These are phyloP conservation scores for Hypoxylon sp. DNA, from an alignment of 2,329 filamentous ascomycete species.

Conservation along the genomic window DNA sequence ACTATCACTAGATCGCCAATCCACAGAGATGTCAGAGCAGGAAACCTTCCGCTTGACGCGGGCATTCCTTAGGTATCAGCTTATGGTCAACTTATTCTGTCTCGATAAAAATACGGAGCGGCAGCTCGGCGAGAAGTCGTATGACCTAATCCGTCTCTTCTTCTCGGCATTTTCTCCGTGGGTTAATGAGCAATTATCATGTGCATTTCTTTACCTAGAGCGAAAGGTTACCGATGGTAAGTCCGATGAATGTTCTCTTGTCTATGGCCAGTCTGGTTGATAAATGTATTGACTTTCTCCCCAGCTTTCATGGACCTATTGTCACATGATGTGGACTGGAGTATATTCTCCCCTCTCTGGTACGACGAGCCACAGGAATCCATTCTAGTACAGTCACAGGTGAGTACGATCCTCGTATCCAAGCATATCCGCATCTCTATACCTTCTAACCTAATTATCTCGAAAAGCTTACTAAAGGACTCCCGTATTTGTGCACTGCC, in stretches of 20 bases:
- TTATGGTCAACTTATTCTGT: constrained; percentile 13
- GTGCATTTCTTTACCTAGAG: constrained; percentile 1
- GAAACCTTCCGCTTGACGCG: constrained; percentile 1
- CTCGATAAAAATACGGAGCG: background rate
- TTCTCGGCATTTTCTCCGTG: constrained; percentile 11
- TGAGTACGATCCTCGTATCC: background rate
- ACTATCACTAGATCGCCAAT: background rate
- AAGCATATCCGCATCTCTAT: background rate
- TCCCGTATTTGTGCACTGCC: background rate
- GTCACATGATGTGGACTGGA: background rate
- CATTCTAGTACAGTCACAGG: too few species aligned
- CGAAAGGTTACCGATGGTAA: constrained; percentile 1
- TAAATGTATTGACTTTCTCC: background rate
- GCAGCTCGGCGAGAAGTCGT: background rate
- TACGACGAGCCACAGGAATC: too few species aligned
- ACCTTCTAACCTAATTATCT: background rate
- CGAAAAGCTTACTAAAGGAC: background rate
- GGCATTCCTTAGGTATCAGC: constrained; percentile 11
- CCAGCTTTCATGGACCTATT: constrained; percentile 1
- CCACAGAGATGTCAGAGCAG: background rate
- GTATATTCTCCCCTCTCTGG: too few species aligned
- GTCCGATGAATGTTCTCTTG: background rate
- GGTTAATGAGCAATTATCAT: constrained; percentile 12
- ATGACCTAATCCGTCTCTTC: background rate
- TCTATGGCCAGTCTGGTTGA: background rate